These are phyloP conservation scores for Tricholoma terreum DNA, from an alignment of 768 basidiomycete species.

Conservation along the genomic window DNA sequence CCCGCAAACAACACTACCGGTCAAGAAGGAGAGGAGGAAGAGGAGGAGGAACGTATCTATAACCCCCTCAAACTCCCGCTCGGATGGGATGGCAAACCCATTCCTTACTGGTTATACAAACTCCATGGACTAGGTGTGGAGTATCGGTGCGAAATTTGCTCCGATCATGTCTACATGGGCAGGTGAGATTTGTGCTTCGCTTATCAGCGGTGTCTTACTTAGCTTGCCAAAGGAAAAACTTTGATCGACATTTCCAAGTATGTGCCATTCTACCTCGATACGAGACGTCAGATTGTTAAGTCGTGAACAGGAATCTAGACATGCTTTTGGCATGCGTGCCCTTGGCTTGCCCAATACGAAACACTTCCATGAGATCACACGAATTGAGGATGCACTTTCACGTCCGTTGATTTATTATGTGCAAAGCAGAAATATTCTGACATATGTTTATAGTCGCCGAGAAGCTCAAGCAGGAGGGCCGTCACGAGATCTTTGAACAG, in stretches of 20 bases:
- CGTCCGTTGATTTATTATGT: constrained; percentile 49
- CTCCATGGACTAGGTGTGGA: constrained; percentile 97
- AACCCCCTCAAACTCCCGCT: constrained; percentile 96
- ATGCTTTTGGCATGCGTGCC: constrained; percentile 98
- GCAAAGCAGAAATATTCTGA: background rate
- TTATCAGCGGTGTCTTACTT: constrained; percentile 2
- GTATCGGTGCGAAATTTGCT: constrained; percentile 97
- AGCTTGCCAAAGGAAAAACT: constrained; percentile 70
- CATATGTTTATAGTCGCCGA: constrained; percentile 71
- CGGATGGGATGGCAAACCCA: constrained; percentile 98
- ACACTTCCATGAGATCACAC: constrained; percentile 98
- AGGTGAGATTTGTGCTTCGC: constrained; percentile 45
- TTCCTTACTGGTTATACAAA: constrained; percentile 98
- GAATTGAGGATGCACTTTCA: constrained; percentile 93
- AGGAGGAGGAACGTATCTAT: constrained; percentile 95
- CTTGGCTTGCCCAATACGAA: constrained; percentile 97
- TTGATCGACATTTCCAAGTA: constrained; percentile 93
- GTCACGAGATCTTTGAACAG: constrained; percentile 87
- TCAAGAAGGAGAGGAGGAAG: constrained; percentile 73
- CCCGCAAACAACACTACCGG: constrained; percentile 43
- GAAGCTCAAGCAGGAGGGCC: constrained; percentile 95
- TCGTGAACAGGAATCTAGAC: constrained; percentile 74
- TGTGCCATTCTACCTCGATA: constrained; percentile 9
- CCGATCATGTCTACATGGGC: constrained; percentile 96
- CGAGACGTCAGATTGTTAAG: constrained; percentile 14